Evolutionary conservation across 768 basidiomycete genomes (phyloP), one percentile per base, ranked within the genome.

Genomic region (Boletus barrowsii): DNA sequence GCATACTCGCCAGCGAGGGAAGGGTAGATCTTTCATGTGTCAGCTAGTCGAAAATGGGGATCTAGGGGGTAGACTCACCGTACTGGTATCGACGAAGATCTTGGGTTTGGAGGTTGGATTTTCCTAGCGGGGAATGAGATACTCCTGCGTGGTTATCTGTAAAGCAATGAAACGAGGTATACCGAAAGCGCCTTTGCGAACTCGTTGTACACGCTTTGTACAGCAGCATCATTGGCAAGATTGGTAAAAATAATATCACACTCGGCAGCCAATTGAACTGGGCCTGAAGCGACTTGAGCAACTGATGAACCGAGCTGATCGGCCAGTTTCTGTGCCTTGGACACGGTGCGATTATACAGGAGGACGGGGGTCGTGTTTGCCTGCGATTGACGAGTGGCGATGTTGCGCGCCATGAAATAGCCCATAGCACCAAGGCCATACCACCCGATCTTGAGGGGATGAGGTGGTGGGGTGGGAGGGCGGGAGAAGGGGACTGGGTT

Each of bases 71-170:
- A 50, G n/a, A 72, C 83, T 53, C 51, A 90, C 89, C 3, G 92
- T 95, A 71, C 84, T 85, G 13, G 87, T 91, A 61, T 95, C 92
- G 32, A 93, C 86, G 58, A 94, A 92, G 43, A 91, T 87, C 67
- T 86, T 93, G 59, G 75, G 69, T 64, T 72, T 76, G 8, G 75
- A 65, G 1, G 79, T 75, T 30, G 77, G 75, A 20, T 63, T 60
- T 61, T 63, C 64, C 74, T 83, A 57, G 55, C 14, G 35, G 43
- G 5, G 14, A 51, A 63, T 58, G 32, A n/a, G 37, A 24, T 47
- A 9, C 4, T 17, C 11, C 24, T 18, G 29, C 29, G 29, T 32
- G 22, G 14, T 33, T 44, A 49, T 46, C 36, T 48, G 13, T 13
- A 10, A 37, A n/a, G 15, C 33, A 35, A 35, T 6, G 33, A 39